Evolutionary conservation across 352 stramenopile genomes (phyloP).

Genomic region (Thraustotheca clavata): DNA sequence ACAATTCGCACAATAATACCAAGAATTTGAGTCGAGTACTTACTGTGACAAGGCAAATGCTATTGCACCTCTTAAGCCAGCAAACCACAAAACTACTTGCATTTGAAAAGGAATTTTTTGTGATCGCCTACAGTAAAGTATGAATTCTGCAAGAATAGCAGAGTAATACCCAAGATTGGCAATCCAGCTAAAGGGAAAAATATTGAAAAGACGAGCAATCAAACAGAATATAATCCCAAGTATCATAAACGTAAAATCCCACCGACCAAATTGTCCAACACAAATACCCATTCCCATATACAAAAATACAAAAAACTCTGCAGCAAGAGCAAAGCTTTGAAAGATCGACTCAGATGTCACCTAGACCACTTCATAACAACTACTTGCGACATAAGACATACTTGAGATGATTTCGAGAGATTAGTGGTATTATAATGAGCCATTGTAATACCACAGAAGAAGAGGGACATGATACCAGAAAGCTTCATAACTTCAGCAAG

Average conservation of each 20-base stretch:
- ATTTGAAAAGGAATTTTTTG: constrained; percentile 79
- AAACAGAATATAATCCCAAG: constrained; percentile 85
- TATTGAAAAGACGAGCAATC: constrained; percentile 86
- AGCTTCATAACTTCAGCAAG: constrained; percentile 68
- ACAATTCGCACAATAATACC: not conserved
- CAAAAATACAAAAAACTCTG: constrained; percentile 84
- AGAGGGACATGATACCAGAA: constrained; percentile 84
- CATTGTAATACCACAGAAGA: constrained; percentile 82
- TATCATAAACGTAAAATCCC: constrained; percentile 79
- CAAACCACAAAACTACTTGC: constrained; percentile 89
- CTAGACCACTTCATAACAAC: constrained; percentile 24
- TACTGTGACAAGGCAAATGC: constrained; percentile 84
- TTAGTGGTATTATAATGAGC: constrained; percentile 89
- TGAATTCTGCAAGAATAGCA: not conserved
- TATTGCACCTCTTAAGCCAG: constrained; percentile 76
- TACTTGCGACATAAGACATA: not conserved
- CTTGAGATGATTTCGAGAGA: constrained; percentile 39
- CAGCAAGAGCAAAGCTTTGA: constrained; percentile 61
- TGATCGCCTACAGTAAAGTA: constrained; percentile 19
- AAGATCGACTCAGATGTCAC: constrained; percentile 84
- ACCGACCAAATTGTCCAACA: constrained; percentile 63
- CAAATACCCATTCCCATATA: constrained; percentile 87
- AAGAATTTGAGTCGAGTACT: not conserved
- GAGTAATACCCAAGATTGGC: constrained; percentile 42
- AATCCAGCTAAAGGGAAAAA: constrained; percentile 82